Conservation (phyloP, 2,329 filamentous ascomycete species). For the Pseudogymnoascus destructans region DNA sequence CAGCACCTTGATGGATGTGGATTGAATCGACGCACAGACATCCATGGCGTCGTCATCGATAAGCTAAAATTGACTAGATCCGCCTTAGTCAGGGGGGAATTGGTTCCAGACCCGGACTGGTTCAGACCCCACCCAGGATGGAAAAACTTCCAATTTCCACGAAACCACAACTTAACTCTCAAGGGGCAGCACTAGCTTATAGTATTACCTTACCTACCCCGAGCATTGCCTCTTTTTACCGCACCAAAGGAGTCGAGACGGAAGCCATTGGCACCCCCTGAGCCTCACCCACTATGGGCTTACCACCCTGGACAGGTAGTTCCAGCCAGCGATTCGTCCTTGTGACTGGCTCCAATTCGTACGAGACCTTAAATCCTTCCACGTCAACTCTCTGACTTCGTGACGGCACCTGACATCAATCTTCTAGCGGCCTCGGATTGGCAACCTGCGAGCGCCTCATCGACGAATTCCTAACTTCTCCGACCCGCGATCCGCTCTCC, state of each 20-base stretch:
- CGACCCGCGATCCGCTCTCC: conserved; percentile 48
- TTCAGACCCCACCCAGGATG: not conserved
- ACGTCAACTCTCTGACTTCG: not conserved
- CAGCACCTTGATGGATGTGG: not conserved
- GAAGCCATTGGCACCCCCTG: not conserved
- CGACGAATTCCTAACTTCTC: conserved; percentile 70
- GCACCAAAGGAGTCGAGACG: not conserved
- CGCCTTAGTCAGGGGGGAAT: conserved; percentile 2
- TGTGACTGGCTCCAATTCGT: conserved; percentile 53
- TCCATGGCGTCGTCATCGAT: not conserved
- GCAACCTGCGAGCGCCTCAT: conserved; percentile 74
- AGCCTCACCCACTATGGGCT: conserved; percentile 19
- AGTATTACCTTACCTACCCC: not conserved
- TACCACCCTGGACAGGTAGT: conserved; percentile 26
- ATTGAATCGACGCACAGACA: not conserved
- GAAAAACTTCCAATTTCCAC: conserved; percentile 1
- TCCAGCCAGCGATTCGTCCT: conserved; percentile 47
- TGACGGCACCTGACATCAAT: conserved; percentile 22
- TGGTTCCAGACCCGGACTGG: too few species aligned
- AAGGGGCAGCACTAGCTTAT: not conserved
- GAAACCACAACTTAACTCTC: not conserved
- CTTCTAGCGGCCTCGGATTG: conserved; percentile 67
- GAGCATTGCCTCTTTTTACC: not conserved
- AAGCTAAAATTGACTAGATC: not conserved
- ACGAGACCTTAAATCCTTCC: conserved; percentile 2